Conservation (phyloP, 805 yeast genomes). For the Nakazawaea ambrosiae region DNA sequence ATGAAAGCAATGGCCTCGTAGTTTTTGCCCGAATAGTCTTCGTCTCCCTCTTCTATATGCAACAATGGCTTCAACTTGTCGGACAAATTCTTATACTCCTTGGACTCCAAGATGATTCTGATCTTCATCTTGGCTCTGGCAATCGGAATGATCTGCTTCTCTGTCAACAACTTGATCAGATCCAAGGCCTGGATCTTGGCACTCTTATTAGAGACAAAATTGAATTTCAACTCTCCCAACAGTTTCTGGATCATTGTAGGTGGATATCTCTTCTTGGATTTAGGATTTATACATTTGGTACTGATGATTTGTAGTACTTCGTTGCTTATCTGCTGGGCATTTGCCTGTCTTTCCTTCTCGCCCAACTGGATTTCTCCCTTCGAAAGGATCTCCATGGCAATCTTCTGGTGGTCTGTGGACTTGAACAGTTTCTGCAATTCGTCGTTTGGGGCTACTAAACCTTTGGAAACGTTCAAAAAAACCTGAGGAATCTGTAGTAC, state of each 20-base stretch:
- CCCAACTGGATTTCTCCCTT: conserved; percentile 94
- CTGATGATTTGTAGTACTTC: conserved; percentile 80
- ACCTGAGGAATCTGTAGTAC: conserved; percentile 96
- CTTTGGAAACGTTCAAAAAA: conserved; percentile 87
- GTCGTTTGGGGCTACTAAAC: conserved; percentile 84
- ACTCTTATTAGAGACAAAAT: conserved; percentile 62
- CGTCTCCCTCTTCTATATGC: conserved; percentile 11
- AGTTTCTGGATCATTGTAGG: conserved; percentile 92
- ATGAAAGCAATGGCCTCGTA: conserved; percentile 42
- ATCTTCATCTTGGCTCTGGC: conserved; percentile 93
- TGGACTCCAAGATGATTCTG: conserved; percentile 48
- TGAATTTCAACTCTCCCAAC: conserved; percentile 68
- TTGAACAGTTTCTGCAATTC: conserved; percentile 72
- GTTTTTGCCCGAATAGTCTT: conserved; percentile 38
- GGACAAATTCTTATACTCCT: conserved; percentile 38
- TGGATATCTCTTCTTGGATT: conserved; percentile 84
- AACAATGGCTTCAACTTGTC: conserved; percentile 20
- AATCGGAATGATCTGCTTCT: conserved; percentile 82
- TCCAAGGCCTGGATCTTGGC: conserved; percentile 89
- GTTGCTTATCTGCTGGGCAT: conserved; percentile 64
- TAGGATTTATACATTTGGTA: conserved; percentile 88
- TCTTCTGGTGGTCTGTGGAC: conserved; percentile 64
- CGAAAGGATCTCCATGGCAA: conserved; percentile 72
- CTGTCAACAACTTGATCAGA: conserved; percentile 72
- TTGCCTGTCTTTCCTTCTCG: conserved; percentile 84